phyloP scores from a whole-genome alignment of 2,329 filamentous ascomycete genomes.

The Davidsoniella virescens region DNA sequence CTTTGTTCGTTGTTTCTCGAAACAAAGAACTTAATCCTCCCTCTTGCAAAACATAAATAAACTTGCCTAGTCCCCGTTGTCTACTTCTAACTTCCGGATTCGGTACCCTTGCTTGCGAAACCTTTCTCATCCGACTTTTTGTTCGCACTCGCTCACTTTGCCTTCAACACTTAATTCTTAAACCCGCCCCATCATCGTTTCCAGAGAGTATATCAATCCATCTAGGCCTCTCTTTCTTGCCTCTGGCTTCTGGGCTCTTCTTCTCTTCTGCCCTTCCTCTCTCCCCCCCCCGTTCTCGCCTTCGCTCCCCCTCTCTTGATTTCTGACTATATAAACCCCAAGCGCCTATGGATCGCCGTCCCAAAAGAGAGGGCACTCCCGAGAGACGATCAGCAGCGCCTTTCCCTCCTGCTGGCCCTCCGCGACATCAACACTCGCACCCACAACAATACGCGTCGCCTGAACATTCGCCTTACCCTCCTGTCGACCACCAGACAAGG shows the following conservation, averaged over 20 bases:
- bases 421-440: background rate
- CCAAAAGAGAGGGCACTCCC: conserved; percentile 7
- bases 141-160: background rate
- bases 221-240: background rate
- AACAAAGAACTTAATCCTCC: no score
- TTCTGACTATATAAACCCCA: background rate
- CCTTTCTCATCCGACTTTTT: background rate
- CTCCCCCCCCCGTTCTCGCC: background rate
- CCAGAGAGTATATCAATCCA: background rate
- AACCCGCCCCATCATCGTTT: background rate
- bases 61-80: no score
- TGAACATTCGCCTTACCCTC: background rate
- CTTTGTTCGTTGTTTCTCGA: no score
- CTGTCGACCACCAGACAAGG: background rate
- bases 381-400: conserved; percentile 2
- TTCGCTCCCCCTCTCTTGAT: background rate
- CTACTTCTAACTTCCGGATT: no score
- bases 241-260: background rate
- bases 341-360: conserved; percentile 5
- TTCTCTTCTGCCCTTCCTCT: background rate
- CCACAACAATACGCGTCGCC: background rate
- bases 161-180: background rate
- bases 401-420: conserved; percentile 1
- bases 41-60: no score
- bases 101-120: background rate